These are phyloP conservation scores for Skeletonema tropicum DNA, from an alignment of 108 stramenopile genomes.

Conservation along the genomic window DNA sequence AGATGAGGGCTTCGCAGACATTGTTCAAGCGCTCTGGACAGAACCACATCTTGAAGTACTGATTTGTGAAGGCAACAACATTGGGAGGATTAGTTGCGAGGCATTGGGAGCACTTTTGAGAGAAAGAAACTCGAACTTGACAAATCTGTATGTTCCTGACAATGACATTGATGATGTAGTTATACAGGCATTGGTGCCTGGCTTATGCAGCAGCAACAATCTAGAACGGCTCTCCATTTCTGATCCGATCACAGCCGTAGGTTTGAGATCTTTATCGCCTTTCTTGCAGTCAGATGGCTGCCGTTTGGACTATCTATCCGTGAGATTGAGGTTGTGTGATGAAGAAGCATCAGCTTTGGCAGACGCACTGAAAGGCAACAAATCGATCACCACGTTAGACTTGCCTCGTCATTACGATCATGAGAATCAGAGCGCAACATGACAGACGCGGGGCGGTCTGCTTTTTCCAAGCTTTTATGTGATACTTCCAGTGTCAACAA, in stretches of 20 bases:
- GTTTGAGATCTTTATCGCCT: neutral
- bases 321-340: neutral
- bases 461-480: neutral
- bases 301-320: neutral
- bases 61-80: too few species aligned
- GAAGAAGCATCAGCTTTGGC: neutral
- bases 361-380: neutral
- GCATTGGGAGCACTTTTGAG: neutral
- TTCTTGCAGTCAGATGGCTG: neutral
- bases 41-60: neutral
- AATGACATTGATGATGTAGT: constrained; percentile 36
- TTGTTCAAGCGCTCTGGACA: neutral
- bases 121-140: constrained; percentile 1
- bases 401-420: neutral
- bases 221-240: neutral
- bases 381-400: neutral
- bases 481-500: constrained; percentile 20
- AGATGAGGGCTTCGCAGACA: neutral
- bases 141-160: constrained; percentile 23
- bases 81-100: neutral
- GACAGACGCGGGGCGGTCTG: neutral
- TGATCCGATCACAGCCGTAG: constrained; percentile 1
- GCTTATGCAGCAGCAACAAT: neutral
- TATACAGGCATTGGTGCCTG: constrained; percentile 19
- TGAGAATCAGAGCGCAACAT: too few species aligned